Percentiles rank a stretch among this genome's conserved stretches.
Evolutionary conservation across 108 stramenopile genomes (phyloP).

Genomic region (Mediolabrus comicus): DNA sequence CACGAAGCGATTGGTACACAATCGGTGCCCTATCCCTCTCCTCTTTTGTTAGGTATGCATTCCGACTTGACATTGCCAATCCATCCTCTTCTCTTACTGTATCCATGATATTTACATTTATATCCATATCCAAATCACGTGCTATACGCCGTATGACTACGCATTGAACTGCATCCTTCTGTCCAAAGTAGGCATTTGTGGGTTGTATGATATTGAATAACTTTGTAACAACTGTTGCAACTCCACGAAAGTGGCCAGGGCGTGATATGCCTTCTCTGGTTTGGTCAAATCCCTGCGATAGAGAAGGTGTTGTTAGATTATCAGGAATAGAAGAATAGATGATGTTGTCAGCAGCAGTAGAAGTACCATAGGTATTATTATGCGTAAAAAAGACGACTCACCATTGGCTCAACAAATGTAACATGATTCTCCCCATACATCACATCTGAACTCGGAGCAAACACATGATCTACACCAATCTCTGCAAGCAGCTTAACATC

Average conservation of each 20-base stretch:
- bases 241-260: constrained; percentile 95
- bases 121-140: constrained; percentile 84
- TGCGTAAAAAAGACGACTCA: constrained; percentile 5
- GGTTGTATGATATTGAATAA: constrained; percentile 96
- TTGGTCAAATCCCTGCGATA: constrained; percentile 69
- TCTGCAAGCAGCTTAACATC: constrained; percentile 68
- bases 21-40: constrained; percentile 84
- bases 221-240: constrained; percentile 97
- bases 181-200: constrained; percentile 93
- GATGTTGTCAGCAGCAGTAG: too few relatives aligned
- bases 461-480: constrained; percentile 81
- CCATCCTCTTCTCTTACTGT: constrained; percentile 92
- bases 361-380: too few relatives aligned
- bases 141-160: constrained; percentile 83
- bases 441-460: constrained; percentile 61
- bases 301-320: neutral
- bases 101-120: constrained; percentile 68
- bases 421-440: constrained; percentile 83
- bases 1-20: constrained; percentile 72
- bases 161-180: constrained; percentile 98
- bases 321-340: too few relatives aligned
- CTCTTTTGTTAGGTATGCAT: constrained; percentile 85
- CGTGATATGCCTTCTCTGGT: constrained; percentile 79
- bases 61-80: constrained; percentile 94
- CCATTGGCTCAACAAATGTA: constrained; percentile 67